Base-by-base conservation (phyloP, 495 filamentous ascomycete species). In the Aspergillus ostianus region DNA sequence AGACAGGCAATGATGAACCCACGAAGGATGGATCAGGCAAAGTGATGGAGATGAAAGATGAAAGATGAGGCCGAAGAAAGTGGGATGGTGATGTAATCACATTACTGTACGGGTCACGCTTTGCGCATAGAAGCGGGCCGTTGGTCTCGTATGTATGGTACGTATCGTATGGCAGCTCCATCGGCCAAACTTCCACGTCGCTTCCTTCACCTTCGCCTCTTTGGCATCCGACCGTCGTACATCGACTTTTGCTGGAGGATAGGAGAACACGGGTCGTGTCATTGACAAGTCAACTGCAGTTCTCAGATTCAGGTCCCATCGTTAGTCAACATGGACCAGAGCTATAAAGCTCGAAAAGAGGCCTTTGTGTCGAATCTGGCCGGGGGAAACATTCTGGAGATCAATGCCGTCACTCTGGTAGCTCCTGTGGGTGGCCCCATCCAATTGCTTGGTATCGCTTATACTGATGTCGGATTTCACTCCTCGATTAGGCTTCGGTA, bases 301-400 rank as follows among this genome's bases (percentile, higher is more conserved):
- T 4, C n/a, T 52, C n/a, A n/a, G 49, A 12, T 6, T 18, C 32
- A 13, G 30, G 7, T n/a, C 6, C 10, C 20, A 7, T 3, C 15
- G 47, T 15, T 6, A 41, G 7, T 52, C 47, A 72, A 47, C 20
- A 86, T 86, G 84, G 82, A 82, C 49, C 72, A 77, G 27, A 86
- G 79, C 73, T 93, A 96, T 77, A 99, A 98, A 77, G 82, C 87
- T 53, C 82, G 86, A 53, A 99, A 98, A 72, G 92, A 96, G 80
- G 91, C 90, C 57, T 97, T 96, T 68, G 94, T 99, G 64, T 97
- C 93, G 19, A 89, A 91, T 69, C 85, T 96, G 32, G 85, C 87
- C n/a, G 94, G 94, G 44, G 91, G 93, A 45, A 79, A 82, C 15
- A 87, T 97, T 51, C 69, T 76, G 27, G 94, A 99, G 68, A 93